phyloP scores from a whole-genome alignment of 371 early-diverging fungal genomes.

The Umbelopsis sp. region DNA sequence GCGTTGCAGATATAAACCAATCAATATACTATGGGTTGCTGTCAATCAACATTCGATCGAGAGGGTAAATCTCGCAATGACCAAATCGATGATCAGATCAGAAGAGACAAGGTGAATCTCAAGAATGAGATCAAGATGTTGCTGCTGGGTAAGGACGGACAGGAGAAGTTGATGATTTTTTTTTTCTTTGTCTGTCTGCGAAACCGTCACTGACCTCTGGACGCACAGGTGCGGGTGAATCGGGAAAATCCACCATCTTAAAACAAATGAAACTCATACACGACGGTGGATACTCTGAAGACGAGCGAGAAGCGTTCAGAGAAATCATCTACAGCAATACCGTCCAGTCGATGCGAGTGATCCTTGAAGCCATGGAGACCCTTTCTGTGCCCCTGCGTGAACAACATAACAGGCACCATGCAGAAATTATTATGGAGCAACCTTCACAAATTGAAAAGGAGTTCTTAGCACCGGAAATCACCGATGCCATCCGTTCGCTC shows the following conservation, averaged over 20 bases:
- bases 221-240: conserved; percentile 88
- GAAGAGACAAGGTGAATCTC: conserved; percentile 76
- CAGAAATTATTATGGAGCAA: conserved; percentile 72
- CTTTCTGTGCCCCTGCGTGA: conserved; percentile 72
- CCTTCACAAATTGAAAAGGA: conserved; percentile 86
- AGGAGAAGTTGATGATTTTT: too few relatives aligned
- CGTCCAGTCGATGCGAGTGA: conserved; percentile 92
- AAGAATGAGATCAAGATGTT: conserved; percentile 95
- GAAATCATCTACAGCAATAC: conserved; percentile 95
- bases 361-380: conserved; percentile 90
- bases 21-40: conserved; percentile 81
- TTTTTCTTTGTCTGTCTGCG: too few relatives aligned
- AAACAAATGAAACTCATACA: conserved; percentile 98
- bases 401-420: conserved; percentile 64
- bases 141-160: conserved; percentile 70
- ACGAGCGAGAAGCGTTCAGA: conserved; percentile 89
- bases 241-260: conserved; percentile 95
- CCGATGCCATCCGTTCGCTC: conserved; percentile 75
- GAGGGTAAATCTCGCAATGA: conserved; percentile 82
- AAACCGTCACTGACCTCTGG: too few relatives aligned
- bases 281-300: conserved; percentile 85
- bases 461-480: conserved; percentile 74
- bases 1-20: background rate
- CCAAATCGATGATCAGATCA: conserved; percentile 89
- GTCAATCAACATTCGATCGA: conserved; percentile 70